Conservation (phyloP, 2,329 filamentous ascomycete species). For the Penicillium olsonii region DNA sequence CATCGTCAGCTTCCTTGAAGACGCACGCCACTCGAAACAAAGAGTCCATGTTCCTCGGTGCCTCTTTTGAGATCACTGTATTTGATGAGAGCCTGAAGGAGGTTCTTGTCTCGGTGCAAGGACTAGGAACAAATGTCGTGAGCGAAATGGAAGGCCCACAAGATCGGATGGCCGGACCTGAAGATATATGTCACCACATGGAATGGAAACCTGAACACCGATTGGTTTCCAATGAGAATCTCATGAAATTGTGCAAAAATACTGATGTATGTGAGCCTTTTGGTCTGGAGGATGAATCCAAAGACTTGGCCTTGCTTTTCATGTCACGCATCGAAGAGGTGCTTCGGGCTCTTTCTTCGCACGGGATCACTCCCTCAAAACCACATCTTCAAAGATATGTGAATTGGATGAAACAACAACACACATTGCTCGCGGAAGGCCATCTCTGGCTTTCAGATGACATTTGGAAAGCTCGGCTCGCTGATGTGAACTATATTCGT, state of each 20-base stretch:
- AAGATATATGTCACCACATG: neutral
- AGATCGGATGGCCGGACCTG: neutral
- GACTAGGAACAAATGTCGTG: neutral
- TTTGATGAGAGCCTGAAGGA: neutral
- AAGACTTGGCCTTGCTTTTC: neutral
- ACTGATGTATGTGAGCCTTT: neutral
- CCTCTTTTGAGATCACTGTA: neutral
- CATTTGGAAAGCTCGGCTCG: neutral
- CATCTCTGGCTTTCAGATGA: neutral
- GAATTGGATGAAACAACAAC: conserved; percentile 6
- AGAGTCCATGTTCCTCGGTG: neutral
- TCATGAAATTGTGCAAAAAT: neutral
- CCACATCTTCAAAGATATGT: conserved; percentile 12
- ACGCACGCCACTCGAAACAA: neutral
- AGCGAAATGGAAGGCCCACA: neutral
- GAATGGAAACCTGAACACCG: conserved; percentile 15
- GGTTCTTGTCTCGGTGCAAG: neutral
- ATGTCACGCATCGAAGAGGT: neutral
- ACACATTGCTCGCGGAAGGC: neutral
- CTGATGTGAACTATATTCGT: neutral
- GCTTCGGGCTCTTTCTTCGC: neutral
- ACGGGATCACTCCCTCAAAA: neutral
- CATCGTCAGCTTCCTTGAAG: neutral
- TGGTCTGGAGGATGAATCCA: neutral
- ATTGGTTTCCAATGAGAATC: neutral